These are phyloP conservation scores for Musa itinerans DNA, from an alignment of 176 grass and related monocot genomes.

Conservation along the genomic window DNA sequence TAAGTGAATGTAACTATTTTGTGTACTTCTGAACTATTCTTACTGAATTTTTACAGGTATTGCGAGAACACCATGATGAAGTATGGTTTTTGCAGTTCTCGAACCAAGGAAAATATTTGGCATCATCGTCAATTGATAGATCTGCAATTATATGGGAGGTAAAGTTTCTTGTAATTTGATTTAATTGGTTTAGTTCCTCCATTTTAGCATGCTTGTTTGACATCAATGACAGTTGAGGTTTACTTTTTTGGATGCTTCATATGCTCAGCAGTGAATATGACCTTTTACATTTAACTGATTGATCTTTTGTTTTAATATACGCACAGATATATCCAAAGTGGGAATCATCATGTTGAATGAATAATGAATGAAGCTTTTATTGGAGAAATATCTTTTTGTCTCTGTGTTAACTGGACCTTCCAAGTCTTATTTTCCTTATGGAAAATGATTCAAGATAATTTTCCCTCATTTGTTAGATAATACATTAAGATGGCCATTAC, in stretches of 20 bases:
- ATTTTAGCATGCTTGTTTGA: neutral
- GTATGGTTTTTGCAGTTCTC: constrained; percentile 93
- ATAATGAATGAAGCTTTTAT: too few species aligned
- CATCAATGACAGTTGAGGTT: neutral
- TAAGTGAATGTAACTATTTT: neutral
- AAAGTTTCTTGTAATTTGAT: constrained; percentile 10
- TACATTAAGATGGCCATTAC: too few species aligned
- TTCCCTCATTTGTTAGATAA: neutral
- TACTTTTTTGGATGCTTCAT: neutral
- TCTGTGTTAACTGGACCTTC: neutral
- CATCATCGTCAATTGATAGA: constrained; percentile 73
- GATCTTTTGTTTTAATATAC: too few species aligned
- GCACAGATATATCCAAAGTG: too few species aligned
- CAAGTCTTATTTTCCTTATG: neutral
- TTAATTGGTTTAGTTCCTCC: neutral
- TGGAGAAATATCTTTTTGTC: neutral
- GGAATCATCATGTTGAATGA: too few species aligned
- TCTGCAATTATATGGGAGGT: constrained; percentile 95
- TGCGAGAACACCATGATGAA: constrained; percentile 61
- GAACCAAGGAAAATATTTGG: constrained; percentile 73
- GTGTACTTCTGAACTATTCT: neutral
- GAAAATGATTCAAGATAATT: neutral
- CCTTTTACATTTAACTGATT: too few species aligned
- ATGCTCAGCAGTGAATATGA: neutral
- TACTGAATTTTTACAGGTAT: constrained; percentile 37